Percentiles rank a stretch among this genome's conserved stretches.
Evolutionary conservation across 805 yeast species (phyloP).

Genomic region (Candida awuae): DNA sequence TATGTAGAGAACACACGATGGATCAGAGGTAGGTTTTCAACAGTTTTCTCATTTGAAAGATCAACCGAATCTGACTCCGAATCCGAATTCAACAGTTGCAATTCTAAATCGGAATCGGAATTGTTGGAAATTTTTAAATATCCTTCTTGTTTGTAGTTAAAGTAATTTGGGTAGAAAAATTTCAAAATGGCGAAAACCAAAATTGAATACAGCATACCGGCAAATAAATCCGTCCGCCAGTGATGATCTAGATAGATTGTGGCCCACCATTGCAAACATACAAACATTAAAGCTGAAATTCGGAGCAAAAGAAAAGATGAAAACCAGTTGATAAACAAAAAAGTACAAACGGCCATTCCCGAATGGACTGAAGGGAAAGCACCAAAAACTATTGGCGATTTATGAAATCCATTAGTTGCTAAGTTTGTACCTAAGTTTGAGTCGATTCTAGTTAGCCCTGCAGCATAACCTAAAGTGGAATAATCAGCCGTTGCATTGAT

Average conservation of each 20-base stretch:
- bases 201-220: conserved; percentile 48
- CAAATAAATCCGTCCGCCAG: conserved; percentile 54
- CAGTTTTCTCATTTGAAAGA: too few relatives aligned
- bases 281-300: conserved; percentile 35
- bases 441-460: conserved; percentile 62
- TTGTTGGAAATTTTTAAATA: too few relatives aligned
- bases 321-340: conserved; percentile 36
- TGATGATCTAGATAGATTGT: conserved; percentile 69
- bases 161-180: too few relatives aligned
- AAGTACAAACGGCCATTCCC: conserved; percentile 52
- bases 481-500: conserved; percentile 46
- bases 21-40: too few relatives aligned
- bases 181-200: conserved; percentile 34
- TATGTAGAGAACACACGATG: too few relatives aligned
- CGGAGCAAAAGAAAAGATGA: conserved; percentile 31
- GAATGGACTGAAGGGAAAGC: conserved; percentile 69
- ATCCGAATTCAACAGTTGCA: too few relatives aligned
- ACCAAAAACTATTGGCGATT: conserved; percentile 63
- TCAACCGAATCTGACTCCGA: too few relatives aligned
- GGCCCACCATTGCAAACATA: conserved; percentile 64
- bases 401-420: conserved; percentile 55
- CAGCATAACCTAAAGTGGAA: conserved; percentile 61
- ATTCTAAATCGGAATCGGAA: too few relatives aligned
- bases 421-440: conserved; percentile 53
- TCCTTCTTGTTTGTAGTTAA: too few relatives aligned